Base-by-base conservation (phyloP, 176 grass and related monocot species). In the Triticum dicoccoides region DNA sequence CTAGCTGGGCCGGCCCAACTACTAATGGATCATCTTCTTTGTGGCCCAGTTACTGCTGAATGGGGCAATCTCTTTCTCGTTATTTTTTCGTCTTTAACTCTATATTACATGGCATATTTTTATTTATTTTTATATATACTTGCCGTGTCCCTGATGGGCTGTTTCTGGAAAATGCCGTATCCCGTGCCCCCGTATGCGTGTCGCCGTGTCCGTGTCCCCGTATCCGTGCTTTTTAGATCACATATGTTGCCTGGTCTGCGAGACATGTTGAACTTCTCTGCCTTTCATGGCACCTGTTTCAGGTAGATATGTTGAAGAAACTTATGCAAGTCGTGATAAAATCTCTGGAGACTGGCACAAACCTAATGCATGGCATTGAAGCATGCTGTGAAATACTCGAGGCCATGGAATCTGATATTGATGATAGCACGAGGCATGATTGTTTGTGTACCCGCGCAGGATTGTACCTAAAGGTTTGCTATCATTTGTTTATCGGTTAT, bases 331-430 rank as follows among this genome's bases (percentile, higher is more conserved):
- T 88, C 56, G 92, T 92, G 13, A 78, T n/a, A 67, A 91, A 77
- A 70, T 89, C 80, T 83, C 82, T 94, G 88, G 92, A 92, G 58
- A 89, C 34, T 5, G 70, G 62, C 42, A 86, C 78, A 17, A 81
- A 91, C 88, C 79, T 94, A 72, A 88, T 89, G 86, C 59, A 83
- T 82, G 97, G 94, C 65, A 87, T 98, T 84, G 97, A 96, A 86
- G 92, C 89, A 78, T 96, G 97, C 82, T 94, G 85, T 87, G 94
- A 92, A 92, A 92, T 96, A 62, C 82, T 96, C 59, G 92, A 92
- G 58, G 87, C 82, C 61, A 56, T 89, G 68, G 88, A 85, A 77
- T 80, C 82, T 86, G 79, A 91, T 65, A 78, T 92, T 69, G 92
- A 89, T 59, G 37, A 85, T 85, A 29, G 34, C 65, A 79, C 88